A percentile compares a stretch with the other conserved stretches of the same genome.
Conservation (phyloP, 441 rosid species). For the Breynia disticha region DNA sequence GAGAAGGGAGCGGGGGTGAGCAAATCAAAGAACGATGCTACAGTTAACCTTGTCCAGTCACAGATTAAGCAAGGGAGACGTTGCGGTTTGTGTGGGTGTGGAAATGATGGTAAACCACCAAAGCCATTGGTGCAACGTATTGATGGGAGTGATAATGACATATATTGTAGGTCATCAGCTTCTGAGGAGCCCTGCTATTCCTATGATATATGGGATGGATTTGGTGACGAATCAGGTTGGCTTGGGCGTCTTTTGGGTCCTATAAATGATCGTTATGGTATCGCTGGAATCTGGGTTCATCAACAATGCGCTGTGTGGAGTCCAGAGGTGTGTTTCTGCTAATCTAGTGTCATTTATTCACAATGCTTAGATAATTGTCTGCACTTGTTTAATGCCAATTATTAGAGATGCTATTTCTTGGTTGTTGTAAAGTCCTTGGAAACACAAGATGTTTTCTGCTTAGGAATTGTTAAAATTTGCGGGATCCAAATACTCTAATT, state of each 20-base stretch:
- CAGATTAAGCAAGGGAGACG: conserved; percentile 69
- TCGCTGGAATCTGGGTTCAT: conserved; percentile 99
- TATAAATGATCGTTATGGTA: conserved; percentile 86
- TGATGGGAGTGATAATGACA: conserved; percentile 77
- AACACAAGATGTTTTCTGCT: no score
- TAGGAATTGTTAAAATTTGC: no score
- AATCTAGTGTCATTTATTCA: neutral
- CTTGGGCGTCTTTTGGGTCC: conserved; percentile 95
- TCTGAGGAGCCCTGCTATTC: conserved; percentile 65
- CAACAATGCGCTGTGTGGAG: conserved; percentile 99
- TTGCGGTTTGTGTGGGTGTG: conserved; percentile 93
- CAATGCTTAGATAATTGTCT: neutral
- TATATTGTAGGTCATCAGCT: conserved; percentile 72
- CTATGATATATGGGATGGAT: conserved; percentile 88
- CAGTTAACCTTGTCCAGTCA: conserved; percentile 31
- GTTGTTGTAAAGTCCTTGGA: no score
- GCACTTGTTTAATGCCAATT: no score
- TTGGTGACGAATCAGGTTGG: conserved; percentile 94
- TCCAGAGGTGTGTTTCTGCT: conserved; percentile 66
- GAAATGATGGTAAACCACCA: conserved; percentile 88
- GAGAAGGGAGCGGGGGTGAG: conserved; percentile 26
- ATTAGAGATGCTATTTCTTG: no score
- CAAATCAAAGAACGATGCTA: conserved; percentile 23
- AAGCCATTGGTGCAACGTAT: conserved; percentile 61
- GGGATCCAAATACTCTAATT: no score